Conservation (phyloP, 352 stramenopile species). For the Globisporangium acanthophoron region DNA sequence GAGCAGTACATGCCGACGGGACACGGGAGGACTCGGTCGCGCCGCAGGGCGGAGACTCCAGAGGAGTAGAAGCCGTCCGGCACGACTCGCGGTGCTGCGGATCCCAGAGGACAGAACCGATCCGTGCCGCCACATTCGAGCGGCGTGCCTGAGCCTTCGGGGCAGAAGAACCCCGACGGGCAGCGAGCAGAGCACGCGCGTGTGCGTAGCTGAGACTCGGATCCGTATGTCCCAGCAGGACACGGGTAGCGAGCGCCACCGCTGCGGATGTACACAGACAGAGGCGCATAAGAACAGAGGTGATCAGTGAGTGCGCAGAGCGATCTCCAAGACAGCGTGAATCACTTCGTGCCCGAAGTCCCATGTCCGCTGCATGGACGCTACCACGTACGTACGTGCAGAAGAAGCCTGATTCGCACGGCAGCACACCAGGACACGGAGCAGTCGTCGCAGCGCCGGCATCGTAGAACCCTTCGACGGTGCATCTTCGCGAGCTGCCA, state of each 20-base stretch:
- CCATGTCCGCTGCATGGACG: not conserved
- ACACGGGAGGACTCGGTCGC: conserved; percentile 36
- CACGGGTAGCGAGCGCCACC: conserved; percentile 32
- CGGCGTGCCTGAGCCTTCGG: conserved; percentile 24
- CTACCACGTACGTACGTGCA: conserved; percentile 41
- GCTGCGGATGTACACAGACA: conserved; percentile 13
- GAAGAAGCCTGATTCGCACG: conserved; percentile 47
- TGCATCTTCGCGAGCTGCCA: conserved; percentile 15
- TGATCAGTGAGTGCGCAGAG: not conserved
- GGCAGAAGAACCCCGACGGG: conserved; percentile 61
- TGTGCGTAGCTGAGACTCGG: conserved; percentile 25
- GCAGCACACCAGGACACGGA: conserved; percentile 31
- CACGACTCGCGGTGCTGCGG: conserved; percentile 19
- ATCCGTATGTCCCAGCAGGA: conserved; percentile 59
- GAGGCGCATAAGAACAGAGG: not conserved
- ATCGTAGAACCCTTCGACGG: conserved; percentile 49
- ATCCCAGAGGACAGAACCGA: conserved; percentile 60
- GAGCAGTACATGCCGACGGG: conserved; percentile 54
- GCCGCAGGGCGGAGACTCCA: conserved; percentile 16
- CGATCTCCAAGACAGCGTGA: not conserved
- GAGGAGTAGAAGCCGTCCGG: conserved; percentile 42
- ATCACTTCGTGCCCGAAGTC: not conserved
- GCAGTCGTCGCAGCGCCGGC: conserved; percentile 28
- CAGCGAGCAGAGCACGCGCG: conserved; percentile 49
- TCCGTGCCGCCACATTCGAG: conserved; percentile 36